Evolutionary conservation across 1,284 basidiomycete genomes (phyloP).

Genomic region (Cutaneotrichosporon cutaneum): DNA sequence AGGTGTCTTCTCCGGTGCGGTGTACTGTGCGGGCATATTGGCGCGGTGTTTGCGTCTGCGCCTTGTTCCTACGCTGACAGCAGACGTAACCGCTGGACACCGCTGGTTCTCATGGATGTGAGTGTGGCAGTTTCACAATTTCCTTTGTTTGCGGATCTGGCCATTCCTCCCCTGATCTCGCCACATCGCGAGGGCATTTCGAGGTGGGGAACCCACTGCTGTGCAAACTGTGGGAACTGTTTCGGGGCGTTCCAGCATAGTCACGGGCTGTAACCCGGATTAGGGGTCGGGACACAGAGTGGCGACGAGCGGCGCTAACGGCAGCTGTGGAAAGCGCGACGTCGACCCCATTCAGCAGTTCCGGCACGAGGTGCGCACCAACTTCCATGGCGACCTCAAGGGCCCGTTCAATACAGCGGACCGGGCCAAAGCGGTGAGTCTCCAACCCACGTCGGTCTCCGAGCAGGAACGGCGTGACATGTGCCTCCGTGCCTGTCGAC

Average conservation of each 20-base stretch:
- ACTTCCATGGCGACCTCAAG: conserved; percentile 77
- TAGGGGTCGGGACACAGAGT: too few relatives aligned
- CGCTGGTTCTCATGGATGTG: conserved; percentile 75
- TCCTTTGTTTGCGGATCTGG: neutral
- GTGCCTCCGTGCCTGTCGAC: neutral
- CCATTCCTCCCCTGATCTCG: neutral
- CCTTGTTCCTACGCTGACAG: neutral
- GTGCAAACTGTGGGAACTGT: conserved; percentile 1
- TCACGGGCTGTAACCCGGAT: too few relatives aligned
- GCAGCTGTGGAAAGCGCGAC: conserved; percentile 61
- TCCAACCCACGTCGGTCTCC: neutral
- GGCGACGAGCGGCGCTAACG: neutral
- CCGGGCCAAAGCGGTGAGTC: conserved; percentile 63
- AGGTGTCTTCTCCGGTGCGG: neutral
- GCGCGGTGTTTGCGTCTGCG: neutral
- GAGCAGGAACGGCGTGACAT: neutral
- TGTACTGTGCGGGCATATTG: neutral
- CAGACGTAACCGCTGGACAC: conserved; percentile 74
- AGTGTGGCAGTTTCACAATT: conserved; percentile 18
- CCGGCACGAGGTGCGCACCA: conserved; percentile 67
- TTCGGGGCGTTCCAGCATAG: neutral
- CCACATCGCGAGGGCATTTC: neutral
- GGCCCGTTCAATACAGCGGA: conserved; percentile 81
- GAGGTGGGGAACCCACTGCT: too few relatives aligned
- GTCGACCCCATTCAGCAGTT: conserved; percentile 71